Conservation (phyloP, 345 rosid species). For the Noccaea caerulescens region DNA sequence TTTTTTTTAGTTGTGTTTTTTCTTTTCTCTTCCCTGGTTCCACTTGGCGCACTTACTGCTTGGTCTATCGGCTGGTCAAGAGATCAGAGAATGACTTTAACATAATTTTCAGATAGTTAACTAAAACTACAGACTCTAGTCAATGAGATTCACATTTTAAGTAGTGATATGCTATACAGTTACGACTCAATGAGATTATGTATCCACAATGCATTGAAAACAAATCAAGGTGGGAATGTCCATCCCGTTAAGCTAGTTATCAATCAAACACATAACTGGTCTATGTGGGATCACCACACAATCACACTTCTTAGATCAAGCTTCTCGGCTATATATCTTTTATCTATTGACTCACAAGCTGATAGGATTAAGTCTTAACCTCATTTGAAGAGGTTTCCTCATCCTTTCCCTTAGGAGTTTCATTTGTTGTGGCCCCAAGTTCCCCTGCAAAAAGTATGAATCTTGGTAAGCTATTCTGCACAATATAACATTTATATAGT, state of each 20-base stretch:
- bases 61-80: constrained; percentile 46
- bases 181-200: background rate
- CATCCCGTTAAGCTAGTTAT: background rate
- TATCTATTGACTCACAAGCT: constrained; percentile 2
- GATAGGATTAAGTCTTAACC: constrained; percentile 33
- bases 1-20: constrained; percentile 45
- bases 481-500: background rate
- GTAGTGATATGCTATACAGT: background rate
- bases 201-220: background rate
- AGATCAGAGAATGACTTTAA: constrained; percentile 35
- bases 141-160: background rate
- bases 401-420: constrained; percentile 22
- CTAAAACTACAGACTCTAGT: background rate
- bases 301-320: background rate
- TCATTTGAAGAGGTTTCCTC: constrained; percentile 39
- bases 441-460: constrained; percentile 21
- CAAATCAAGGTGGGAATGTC: background rate
- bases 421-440: constrained; percentile 17
- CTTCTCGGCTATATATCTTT: background rate
- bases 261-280: background rate
- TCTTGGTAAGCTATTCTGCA: constrained; percentile 9
- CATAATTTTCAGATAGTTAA: background rate
- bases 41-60: constrained; percentile 39
- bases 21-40: constrained; percentile 45
- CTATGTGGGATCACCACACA: background rate